Conservation (phyloP, 306 rosid species). For the Cicer bijugum region DNA sequence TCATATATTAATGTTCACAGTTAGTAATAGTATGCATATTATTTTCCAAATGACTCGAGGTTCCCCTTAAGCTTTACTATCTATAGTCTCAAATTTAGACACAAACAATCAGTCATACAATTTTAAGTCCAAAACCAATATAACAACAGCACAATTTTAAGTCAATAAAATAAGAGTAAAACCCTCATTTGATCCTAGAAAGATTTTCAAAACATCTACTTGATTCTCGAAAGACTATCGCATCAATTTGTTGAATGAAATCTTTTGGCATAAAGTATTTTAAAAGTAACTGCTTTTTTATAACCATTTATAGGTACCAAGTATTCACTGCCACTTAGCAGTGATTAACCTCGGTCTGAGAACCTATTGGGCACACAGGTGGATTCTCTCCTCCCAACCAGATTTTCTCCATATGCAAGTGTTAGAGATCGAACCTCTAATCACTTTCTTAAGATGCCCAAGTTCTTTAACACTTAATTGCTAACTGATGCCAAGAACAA, state of each 20-base stretch:
- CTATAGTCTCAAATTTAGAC: constrained; percentile 9
- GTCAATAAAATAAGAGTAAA: background rate
- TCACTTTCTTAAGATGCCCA: too few species aligned
- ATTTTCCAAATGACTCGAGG: constrained; percentile 20
- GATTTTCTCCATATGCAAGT: too few species aligned
- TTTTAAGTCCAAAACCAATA: constrained; percentile 23
- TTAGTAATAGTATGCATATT: background rate
- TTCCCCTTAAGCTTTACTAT: constrained; percentile 17
- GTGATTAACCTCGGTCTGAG: too few species aligned
- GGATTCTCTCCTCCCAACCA: too few species aligned
- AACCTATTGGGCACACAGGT: too few species aligned
- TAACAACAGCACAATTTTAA: constrained; percentile 23
- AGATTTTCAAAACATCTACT: constrained; percentile 11
- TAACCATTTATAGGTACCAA: too few species aligned
- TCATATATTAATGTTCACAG: constrained; percentile 14
- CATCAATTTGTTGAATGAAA: background rate
- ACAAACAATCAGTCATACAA: constrained; percentile 28
- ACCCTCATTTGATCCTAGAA: constrained; percentile 3
- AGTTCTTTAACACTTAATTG: too few species aligned
- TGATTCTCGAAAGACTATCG: background rate
- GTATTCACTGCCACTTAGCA: too few species aligned
- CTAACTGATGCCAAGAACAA: background rate
- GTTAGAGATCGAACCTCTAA: too few species aligned
- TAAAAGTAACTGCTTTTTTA: background rate
- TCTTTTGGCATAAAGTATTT: background rate